Conservation (phyloP, 2,329 filamentous ascomycete genomes). For the Rhynchosporium secalis region DNA sequence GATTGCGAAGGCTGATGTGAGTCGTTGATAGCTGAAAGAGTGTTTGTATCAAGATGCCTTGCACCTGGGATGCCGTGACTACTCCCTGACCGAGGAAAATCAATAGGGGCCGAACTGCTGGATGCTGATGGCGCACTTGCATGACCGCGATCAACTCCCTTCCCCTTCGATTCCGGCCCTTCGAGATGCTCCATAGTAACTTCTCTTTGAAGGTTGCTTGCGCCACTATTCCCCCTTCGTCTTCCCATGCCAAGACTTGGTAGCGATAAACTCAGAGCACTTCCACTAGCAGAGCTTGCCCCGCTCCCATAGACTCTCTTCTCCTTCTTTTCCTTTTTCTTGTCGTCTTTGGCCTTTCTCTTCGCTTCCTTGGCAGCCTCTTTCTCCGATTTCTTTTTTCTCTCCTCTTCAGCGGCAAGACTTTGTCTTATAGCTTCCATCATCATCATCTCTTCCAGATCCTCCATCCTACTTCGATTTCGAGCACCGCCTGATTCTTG, state of each 20-base stretch:
- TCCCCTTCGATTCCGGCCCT: conserved; percentile 57
- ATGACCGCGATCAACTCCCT: conserved; percentile 61
- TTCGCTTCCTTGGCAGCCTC: conserved; percentile 80
- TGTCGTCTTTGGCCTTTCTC: conserved; percentile 79
- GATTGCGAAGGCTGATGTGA: conserved; percentile 47
- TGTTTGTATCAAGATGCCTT: conserved; percentile 30
- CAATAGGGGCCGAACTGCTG: conserved; percentile 27
- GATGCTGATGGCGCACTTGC: conserved; percentile 9
- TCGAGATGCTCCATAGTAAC: conserved; percentile 50
- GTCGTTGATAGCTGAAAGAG: conserved; percentile 35
- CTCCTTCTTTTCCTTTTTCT: conserved; percentile 58
- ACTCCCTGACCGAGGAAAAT: conserved; percentile 25
- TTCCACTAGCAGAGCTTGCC: conserved; percentile 58
- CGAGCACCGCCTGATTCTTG: conserved; percentile 37
- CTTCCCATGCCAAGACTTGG: conserved; percentile 45
- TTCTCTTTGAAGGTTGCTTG: conserved; percentile 61
- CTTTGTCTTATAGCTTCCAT: conserved; percentile 92
- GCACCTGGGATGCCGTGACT: conserved; percentile 29
- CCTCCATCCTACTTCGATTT: conserved; percentile 67
- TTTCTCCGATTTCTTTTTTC: conserved; percentile 82
- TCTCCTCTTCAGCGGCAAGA: conserved; percentile 88
- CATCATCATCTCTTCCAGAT: conserved; percentile 98
- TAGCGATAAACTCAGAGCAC: conserved; percentile 62
- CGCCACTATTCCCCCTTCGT: conserved; percentile 58
- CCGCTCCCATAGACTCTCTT: conserved; percentile 54